These are phyloP conservation scores for Hygrophila difformis DNA, from an alignment of 257 asterid genomes.

Conservation along the genomic window DNA sequence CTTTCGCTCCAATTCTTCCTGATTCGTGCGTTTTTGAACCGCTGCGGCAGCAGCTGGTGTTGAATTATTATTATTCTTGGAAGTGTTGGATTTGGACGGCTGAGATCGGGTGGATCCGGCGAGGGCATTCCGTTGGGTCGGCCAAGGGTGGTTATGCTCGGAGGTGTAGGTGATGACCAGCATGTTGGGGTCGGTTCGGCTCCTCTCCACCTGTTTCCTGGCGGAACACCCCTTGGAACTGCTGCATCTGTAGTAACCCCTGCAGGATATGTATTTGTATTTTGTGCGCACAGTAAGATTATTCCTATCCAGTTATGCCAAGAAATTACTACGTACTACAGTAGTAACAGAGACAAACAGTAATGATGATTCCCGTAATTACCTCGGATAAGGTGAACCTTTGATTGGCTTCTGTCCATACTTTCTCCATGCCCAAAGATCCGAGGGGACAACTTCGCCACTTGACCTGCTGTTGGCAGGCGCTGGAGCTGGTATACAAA, in stretches of 20 bases:
- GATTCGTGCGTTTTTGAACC: slow-evolving; percentile 14
- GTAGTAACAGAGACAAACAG: too few species aligned
- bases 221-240: slow-evolving; percentile 97
- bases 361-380: too few species aligned
- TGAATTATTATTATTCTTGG: too few species aligned
- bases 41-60: too few species aligned
- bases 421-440: slow-evolving; percentile 98
- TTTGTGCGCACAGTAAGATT: too few species aligned
- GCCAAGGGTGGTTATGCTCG: slow-evolving; percentile 98
- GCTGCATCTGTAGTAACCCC: slow-evolving; percentile 96
- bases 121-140: slow-evolving; percentile 85
- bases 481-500: slow-evolving; percentile 88
- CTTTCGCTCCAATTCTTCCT: too few species aligned
- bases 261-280: too few species aligned
- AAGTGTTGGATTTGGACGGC: slow-evolving; percentile 28
- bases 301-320: too few species aligned
- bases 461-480: slow-evolving; percentile 74
- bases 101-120: slow-evolving; percentile 82
- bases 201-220: slow-evolving; percentile 91
- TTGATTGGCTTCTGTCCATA: slow-evolving; percentile 97
- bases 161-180: slow-evolving; percentile 86
- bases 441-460: slow-evolving; percentile 94
- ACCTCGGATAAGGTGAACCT: slow-evolving; percentile 98
- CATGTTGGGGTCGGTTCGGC: slow-evolving; percentile 94
- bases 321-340: too few species aligned